phyloP scores from a whole-genome alignment of 2,329 filamentous ascomycete genomes.

The Penicillium italicum region DNA sequence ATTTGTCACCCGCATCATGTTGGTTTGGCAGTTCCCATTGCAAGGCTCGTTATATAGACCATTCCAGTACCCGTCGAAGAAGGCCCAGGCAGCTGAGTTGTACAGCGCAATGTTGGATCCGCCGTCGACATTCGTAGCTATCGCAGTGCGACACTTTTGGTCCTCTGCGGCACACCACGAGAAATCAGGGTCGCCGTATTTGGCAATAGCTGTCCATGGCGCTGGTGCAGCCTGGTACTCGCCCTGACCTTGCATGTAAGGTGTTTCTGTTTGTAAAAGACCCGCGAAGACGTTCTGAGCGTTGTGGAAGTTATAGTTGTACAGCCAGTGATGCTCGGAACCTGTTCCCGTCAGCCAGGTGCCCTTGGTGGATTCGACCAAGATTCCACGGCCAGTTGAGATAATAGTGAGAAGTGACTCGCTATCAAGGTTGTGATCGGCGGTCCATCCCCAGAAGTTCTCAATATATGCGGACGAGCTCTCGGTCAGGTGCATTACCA shows the following conservation, averaged over 20 bases:
- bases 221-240: conserved; percentile 27
- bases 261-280: conserved; percentile 34
- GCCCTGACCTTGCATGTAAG: conserved; percentile 35
- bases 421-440: conserved; percentile 50
- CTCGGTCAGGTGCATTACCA: conserved; percentile 51
- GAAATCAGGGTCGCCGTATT: conserved; percentile 32
- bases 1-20: conserved; percentile 33
- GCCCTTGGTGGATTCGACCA: conserved; percentile 41
- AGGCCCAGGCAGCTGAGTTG: conserved; percentile 35
- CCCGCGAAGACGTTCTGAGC: conserved; percentile 44
- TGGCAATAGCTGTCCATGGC: conserved; percentile 26
- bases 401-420: conserved; percentile 29
- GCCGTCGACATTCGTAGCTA: conserved; percentile 32
- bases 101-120: conserved; percentile 31
- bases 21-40: conserved; percentile 29
- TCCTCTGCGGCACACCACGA: conserved; percentile 29
- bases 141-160: conserved; percentile 29
- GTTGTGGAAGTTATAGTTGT: conserved; percentile 48
- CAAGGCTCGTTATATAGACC: conserved; percentile 30
- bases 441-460: conserved; percentile 52
- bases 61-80: conserved; percentile 32
- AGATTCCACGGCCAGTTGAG: conserved; percentile 41
- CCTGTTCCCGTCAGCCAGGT: conserved; percentile 48
- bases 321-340: conserved; percentile 48
- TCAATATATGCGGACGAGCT: conserved; percentile 52